phyloP scores from a whole-genome alignment of 1,284 basidiomycete genomes.

The Ceratobasidium sp. region DNA sequence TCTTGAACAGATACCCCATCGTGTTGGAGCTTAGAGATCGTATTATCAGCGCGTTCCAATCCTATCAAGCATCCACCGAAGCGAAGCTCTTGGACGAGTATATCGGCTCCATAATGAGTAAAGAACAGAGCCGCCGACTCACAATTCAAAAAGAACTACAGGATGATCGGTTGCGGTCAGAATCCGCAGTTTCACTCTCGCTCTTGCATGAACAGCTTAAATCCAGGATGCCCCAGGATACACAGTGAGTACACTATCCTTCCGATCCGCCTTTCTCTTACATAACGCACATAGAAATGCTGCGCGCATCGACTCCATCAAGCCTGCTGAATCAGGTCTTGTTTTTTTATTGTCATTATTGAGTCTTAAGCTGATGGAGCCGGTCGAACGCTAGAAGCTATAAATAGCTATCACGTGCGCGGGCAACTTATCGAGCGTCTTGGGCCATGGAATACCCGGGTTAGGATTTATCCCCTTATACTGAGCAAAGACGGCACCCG shows the following conservation, averaged over 20 bases:
- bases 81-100: not conserved
- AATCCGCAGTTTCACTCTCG: not conserved
- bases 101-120: not conserved
- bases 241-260: no score
- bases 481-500: slow-evolving; percentile 44
- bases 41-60: slow-evolving; percentile 7
- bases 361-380: slow-evolving; percentile 33
- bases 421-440: not conserved
- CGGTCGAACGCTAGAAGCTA: slow-evolving; percentile 14
- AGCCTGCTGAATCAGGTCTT: no score
- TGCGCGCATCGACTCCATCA: no score
- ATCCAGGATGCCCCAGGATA: not conserved
- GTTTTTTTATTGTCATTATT: no score
- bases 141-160: not conserved
- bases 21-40: slow-evolving; percentile 1
- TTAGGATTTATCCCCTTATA: slow-evolving; percentile 34
- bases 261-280: no score
- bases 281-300: no score
- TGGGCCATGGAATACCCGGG: slow-evolving; percentile 1
- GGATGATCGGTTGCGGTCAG: not conserved
- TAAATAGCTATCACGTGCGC: slow-evolving; percentile 14
- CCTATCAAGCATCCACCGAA: not conserved
- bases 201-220: not conserved
- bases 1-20: not conserved
- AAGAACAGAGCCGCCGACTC: not conserved